A percentile compares a stretch with the other conserved stretches of the same genome.
Evolutionary conservation across 1,284 basidiomycete species (phyloP).

Genomic region (Porodaedalea pini): DNA sequence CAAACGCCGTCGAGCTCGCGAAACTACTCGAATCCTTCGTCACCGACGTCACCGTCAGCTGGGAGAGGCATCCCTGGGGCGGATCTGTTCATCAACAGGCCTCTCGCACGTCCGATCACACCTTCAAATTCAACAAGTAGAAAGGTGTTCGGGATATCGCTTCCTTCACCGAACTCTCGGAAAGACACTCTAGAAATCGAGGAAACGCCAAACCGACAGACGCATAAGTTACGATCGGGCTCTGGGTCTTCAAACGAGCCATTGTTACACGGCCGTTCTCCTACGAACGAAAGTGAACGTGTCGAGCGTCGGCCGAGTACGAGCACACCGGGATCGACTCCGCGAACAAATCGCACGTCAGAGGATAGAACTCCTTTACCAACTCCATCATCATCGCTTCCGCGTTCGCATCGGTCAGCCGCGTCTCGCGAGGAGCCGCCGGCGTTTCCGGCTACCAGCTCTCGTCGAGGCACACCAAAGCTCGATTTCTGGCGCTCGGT

Average conservation of each 20-base stretch:
- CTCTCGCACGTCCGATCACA: constrained; percentile 32
- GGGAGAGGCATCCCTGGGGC: constrained; percentile 24
- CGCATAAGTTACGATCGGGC: constrained; percentile 13
- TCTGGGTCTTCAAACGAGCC: constrained; percentile 20
- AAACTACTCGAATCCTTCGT: constrained; percentile 36
- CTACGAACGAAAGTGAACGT: constrained; percentile 2
- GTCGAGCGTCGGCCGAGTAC: neutral
- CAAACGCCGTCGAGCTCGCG: constrained; percentile 22
- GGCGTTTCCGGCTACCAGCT: neutral
- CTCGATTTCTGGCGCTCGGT: constrained; percentile 17
- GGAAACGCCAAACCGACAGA: neutral
- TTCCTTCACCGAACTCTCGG: constrained; percentile 5
- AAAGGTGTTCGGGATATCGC: constrained; percentile 13
- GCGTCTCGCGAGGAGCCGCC: constrained; percentile 6
- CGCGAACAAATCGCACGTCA: neutral
- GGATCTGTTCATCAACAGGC: constrained; percentile 30
- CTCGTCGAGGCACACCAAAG: constrained; percentile 9
- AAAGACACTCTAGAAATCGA: neutral
- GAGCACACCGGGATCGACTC: neutral
- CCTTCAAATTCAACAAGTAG: constrained; percentile 28
- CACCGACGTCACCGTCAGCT: constrained; percentile 26
- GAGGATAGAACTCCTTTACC: neutral
- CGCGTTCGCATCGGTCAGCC: constrained; percentile 3
- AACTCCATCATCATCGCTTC: neutral
- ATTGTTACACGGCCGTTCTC: constrained; percentile 9